Evolutionary conservation across 305 asterid genomes (phyloP).

Genomic region (Solanum hybrid): DNA sequence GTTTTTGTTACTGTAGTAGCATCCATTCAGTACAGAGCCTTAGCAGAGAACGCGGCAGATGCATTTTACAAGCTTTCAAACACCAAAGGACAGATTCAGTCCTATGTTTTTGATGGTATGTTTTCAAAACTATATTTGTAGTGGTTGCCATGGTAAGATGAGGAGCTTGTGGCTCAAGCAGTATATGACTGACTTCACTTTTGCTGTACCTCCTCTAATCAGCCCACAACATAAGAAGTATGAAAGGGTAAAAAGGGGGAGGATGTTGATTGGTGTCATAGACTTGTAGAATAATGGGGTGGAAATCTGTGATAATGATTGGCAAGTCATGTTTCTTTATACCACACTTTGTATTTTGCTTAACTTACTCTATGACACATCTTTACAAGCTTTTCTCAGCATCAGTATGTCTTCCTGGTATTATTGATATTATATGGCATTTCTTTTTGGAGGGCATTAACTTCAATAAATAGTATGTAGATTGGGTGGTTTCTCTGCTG

Average conservation of each 20-base stretch:
- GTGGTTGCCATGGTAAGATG: not conserved
- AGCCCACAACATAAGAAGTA: not conserved
- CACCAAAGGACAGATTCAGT: conserved; percentile 28
- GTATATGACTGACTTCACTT: not conserved
- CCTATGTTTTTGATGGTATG: conserved; percentile 38
- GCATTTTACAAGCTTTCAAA: conserved; percentile 35
- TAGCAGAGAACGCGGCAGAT: conserved; percentile 29
- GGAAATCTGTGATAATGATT: not conserved
- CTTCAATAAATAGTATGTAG: not conserved
- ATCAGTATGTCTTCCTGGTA: not conserved
- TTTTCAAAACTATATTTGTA: not conserved
- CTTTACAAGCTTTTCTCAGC: not conserved
- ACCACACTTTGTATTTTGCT: not conserved
- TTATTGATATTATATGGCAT: not conserved
- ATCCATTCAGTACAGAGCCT: conserved; percentile 32
- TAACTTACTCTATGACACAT: not conserved
- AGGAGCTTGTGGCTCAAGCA: not conserved
- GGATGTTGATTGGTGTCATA: not conserved
- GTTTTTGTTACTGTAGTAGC: conserved; percentile 40
- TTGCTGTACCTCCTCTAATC: not conserved
- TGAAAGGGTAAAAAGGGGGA: not conserved
- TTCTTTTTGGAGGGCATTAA: not conserved
- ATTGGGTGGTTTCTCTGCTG: not conserved
- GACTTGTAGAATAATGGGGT: not conserved
- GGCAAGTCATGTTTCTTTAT: not conserved